Evolutionary conservation across 2,329 filamentous ascomycete species (phyloP).

Genomic region (Aureobasidium pullulans): DNA sequence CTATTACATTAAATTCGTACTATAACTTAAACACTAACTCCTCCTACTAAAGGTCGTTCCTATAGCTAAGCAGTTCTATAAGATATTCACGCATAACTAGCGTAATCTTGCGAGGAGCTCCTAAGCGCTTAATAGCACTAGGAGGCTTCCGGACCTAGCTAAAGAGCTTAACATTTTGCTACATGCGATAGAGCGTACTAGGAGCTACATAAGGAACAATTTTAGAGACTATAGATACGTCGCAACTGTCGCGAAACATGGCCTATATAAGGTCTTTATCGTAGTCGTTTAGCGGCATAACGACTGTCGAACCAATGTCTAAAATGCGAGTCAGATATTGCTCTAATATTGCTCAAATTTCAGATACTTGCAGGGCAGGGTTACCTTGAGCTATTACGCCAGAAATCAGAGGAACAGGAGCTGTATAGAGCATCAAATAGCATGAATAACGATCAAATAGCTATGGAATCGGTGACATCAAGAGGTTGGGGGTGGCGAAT

Average conservation of each 20-base stretch:
- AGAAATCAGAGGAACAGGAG: not conserved
- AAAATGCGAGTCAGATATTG: not conserved
- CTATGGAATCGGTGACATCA: not conserved
- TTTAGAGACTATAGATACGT: not conserved
- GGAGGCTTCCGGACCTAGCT: not conserved
- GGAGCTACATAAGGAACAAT: not conserved
- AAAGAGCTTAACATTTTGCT: not conserved
- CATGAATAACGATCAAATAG: not conserved
- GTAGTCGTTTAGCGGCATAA: not conserved
- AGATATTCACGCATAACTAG: not conserved
- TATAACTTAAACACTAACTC: not conserved
- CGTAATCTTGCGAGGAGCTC: not conserved
- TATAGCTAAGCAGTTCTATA: not conserved
- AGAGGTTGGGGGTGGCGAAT: not conserved
- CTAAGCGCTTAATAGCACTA: not conserved
- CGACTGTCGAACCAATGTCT: not conserved
- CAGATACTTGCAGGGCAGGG: not conserved
- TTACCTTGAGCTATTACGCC: not conserved
- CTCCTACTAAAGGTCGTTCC: not conserved
- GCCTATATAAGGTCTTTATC: not conserved
- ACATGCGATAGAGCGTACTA: not conserved
- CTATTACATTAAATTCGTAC: not conserved
- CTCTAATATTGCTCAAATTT: not conserved
- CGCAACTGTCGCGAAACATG: not conserved
- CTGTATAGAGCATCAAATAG: not conserved